These are phyloP conservation scores for Epichloe baconii DNA, from an alignment of 2,329 filamentous ascomycete species.

Conservation along the genomic window DNA sequence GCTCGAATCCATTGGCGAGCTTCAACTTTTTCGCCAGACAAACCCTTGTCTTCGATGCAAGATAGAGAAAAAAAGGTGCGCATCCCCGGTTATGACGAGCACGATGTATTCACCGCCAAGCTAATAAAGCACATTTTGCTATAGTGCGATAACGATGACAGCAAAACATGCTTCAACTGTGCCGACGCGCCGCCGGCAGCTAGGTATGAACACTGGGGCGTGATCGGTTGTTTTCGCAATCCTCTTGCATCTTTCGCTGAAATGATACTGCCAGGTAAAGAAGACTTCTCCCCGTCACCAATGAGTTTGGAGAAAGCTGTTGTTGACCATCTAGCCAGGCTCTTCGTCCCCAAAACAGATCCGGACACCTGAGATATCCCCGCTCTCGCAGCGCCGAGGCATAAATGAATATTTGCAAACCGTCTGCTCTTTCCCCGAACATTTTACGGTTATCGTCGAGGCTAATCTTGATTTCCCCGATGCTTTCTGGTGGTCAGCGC, in stretches of 20 bases:
- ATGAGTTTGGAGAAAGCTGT: background rate
- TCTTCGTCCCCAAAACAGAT: constrained; percentile 34
- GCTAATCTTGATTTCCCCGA: constrained; percentile 39
- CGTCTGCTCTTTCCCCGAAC: constrained; percentile 28
- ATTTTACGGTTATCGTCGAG: constrained; percentile 28
- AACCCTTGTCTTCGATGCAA: constrained; percentile 40
- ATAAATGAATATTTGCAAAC: constrained; percentile 40
- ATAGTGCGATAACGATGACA: constrained; percentile 40
- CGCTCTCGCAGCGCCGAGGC: constrained; percentile 32
- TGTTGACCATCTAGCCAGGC: constrained; percentile 17
- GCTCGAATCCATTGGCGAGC: constrained; percentile 43
- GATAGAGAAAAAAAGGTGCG: constrained; percentile 31
- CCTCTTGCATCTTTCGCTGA: constrained; percentile 33
- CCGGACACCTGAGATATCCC: constrained; percentile 37
- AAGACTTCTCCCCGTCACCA: background rate
- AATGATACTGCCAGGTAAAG: constrained; percentile 35
- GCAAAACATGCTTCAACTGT: constrained; percentile 36
- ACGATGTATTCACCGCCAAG: background rate
- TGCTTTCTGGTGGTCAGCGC: constrained; percentile 45
- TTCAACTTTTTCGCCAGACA: constrained; percentile 33
- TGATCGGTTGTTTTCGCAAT: constrained; percentile 38
- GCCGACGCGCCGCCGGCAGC: constrained; percentile 22
- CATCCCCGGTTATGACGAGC: background rate
- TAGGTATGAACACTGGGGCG: constrained; percentile 32
- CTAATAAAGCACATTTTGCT: background rate